Evolutionary conservation across 352 stramenopile species (phyloP).

Genomic region (Phytophthora pini): DNA sequence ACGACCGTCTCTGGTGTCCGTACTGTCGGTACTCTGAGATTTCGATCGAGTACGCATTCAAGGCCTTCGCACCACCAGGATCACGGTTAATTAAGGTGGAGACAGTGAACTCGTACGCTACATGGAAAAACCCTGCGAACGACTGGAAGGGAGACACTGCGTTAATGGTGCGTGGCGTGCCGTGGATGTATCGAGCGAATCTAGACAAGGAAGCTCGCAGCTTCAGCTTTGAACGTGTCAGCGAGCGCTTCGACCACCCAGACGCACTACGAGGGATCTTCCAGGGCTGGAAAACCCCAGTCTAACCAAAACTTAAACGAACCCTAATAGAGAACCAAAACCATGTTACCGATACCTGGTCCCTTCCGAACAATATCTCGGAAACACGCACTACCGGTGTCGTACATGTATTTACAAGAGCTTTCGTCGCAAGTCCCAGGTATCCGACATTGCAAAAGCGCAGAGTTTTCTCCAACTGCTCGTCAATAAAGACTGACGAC

Average conservation of each 20-base stretch:
- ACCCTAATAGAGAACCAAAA: neutral
- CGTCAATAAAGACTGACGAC: no score
- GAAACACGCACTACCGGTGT: no score
- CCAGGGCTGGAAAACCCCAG: constrained; percentile 38
- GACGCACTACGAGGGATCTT: constrained; percentile 34
- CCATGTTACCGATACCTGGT: no score
- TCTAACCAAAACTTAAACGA: constrained; percentile 7
- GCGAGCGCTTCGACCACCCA: constrained; percentile 32
- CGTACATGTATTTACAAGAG: no score
- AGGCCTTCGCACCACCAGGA: constrained; percentile 62
- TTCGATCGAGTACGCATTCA: constrained; percentile 78
- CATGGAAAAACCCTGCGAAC: constrained; percentile 75
- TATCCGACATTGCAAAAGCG: no score
- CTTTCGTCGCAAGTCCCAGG: no score
- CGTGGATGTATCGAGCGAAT: constrained; percentile 60
- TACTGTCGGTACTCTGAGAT: constrained; percentile 78
- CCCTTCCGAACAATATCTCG: no score
- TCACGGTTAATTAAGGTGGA: constrained; percentile 64
- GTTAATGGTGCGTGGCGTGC: constrained; percentile 65
- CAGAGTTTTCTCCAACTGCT: no score
- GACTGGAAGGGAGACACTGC: constrained; percentile 60
- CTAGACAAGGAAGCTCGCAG: constrained; percentile 35
- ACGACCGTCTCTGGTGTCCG: constrained; percentile 79
- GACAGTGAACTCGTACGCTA: constrained; percentile 61
- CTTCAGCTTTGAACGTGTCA: constrained; percentile 26